Base-by-base conservation (phyloP, 495 filamentous ascomycete species). In the Evernia prunastri region DNA sequence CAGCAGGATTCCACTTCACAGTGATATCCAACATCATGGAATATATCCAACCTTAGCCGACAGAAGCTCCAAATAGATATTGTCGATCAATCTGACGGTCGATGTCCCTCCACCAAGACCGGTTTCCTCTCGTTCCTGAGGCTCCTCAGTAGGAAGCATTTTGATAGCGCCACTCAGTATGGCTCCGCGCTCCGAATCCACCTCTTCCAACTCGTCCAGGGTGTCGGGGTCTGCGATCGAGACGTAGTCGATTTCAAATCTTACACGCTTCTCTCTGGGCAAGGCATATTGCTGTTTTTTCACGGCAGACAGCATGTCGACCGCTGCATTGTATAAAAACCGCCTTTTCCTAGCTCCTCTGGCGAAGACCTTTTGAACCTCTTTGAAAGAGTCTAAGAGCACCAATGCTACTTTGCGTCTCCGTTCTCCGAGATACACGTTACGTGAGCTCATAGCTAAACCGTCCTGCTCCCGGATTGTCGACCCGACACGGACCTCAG, bases 31-130 rank as follows among this genome's bases (percentile, higher is more conserved):
- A 33, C 23, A 31, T 57, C 18, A 61, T 49, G 64, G 61, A 42
- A 63, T 56, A 35, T 60, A 49, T 57, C 63, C 43, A 56, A 64
- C 45, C 62, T 67, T 66, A 15, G 67, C 69, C 25, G 67, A 63
- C 35, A 67, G 42, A 11, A 64, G 82, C 67, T 81, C 77, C 39
- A 94, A 74, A 60, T 95, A 88, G 69, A 97, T 85, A 69, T 98
- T 98, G 72, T 98, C 94, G 72, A 98, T 97, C 72, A 98, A 75
- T 61, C 94, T 81, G 25, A 98, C 94, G 10, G 90, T 79, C 0
- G 86, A 86, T 29, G 78, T 79, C 33, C 86, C 89, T 68, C 85
- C 84, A 9, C 90, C 90, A 45, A 90, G 72, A 12, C 86, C 86
- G 35, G 77, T 74, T 61, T 90, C 85, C 75, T 97, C 91, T 2